These are phyloP conservation scores for Boletus speciosus DNA, from an alignment of 768 basidiomycete genomes.

Conservation along the genomic window DNA sequence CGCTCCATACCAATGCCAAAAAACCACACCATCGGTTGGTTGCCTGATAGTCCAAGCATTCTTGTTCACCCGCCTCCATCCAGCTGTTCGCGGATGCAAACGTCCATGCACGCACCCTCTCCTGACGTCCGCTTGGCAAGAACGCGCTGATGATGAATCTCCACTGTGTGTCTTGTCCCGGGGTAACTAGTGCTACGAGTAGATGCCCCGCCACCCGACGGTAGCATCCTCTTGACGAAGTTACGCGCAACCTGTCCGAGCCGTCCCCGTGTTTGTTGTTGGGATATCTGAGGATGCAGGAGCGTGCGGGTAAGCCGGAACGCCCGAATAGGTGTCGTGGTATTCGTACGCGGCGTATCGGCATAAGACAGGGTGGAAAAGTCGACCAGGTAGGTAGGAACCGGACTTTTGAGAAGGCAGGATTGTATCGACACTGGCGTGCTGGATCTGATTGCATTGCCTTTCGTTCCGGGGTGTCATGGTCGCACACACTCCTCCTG, in stretches of 20 bases:
- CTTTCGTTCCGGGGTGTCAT: background rate
- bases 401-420: conserved; percentile 2
- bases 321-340: background rate
- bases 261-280: conserved; percentile 10
- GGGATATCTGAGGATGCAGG: background rate
- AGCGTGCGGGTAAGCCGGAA: background rate
- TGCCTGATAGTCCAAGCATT: conserved; percentile 3
- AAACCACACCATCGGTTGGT: conserved; percentile 20
- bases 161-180: background rate
- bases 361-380: conserved; percentile 11
- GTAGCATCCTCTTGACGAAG: conserved; percentile 22
- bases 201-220: background rate
- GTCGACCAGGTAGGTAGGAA: conserved; percentile 9
- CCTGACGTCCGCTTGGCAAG: conserved; percentile 1
- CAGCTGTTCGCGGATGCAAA: conserved; percentile 14
- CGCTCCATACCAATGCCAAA: conserved; percentile 10
- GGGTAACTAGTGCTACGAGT: background rate
- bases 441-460: background rate
- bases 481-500: background rate
- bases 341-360: background rate
- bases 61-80: background rate
- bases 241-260: conserved; percentile 21
- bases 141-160: background rate
- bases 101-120: conserved; percentile 17
- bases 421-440: conserved; percentile 1